Conservation (phyloP, 2,329 filamentous ascomycete genomes). For the Rhynchosporium agropyri region DNA sequence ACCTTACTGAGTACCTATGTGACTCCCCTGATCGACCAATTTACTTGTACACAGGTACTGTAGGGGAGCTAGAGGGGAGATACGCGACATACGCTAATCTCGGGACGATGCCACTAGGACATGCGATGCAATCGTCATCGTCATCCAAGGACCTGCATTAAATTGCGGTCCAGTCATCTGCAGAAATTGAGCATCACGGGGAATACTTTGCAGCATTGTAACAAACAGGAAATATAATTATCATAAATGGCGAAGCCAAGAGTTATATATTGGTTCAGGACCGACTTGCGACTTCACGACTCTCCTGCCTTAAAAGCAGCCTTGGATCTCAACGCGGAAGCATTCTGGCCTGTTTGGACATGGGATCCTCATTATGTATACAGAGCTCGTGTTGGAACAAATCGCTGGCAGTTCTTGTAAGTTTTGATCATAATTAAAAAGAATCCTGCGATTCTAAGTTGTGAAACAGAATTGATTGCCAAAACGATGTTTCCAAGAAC, state of each 20-base stretch:
- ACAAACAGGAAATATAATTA: background rate
- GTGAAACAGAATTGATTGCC: conserved; percentile 64
- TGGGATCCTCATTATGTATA: conserved; percentile 85
- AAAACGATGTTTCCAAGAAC: conserved; percentile 67
- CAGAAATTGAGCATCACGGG: too few relatives aligned
- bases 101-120: conserved; percentile 1
- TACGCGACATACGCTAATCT: conserved; percentile 4
- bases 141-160: conserved; percentile 5
- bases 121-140: conserved; percentile 14
- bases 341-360: conserved; percentile 75
- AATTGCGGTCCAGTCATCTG: too few relatives aligned
- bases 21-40: too few relatives aligned
- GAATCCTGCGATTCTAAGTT: too few relatives aligned
- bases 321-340: conserved; percentile 67
- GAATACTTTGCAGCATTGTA: too few relatives aligned
- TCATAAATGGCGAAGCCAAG: conserved; percentile 46
- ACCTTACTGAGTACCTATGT: too few relatives aligned
- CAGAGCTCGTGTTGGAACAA: conserved; percentile 67
- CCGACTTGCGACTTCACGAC: conserved; percentile 76
- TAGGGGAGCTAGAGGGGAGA: background rate
- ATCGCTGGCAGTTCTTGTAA: conserved; percentile 73
- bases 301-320: conserved; percentile 74
- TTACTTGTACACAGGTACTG: too few relatives aligned
- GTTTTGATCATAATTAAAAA: conserved; percentile 12
- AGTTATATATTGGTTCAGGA: conserved; percentile 79